Base-by-base conservation (phyloP, 2,329 filamentous ascomycete species). In the Apiospora saccharicola region DNA sequence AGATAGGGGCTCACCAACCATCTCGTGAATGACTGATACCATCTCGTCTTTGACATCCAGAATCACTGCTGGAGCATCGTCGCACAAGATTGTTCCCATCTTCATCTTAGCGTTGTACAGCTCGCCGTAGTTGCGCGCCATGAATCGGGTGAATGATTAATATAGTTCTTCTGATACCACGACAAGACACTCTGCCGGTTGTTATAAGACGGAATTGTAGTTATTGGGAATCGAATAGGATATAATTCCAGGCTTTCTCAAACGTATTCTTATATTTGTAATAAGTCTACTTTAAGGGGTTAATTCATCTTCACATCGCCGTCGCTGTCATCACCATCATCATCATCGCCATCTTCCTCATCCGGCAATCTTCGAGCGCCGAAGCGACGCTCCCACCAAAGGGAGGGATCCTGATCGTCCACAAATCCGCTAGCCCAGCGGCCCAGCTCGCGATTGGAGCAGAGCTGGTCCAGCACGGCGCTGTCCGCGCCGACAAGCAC, bases 401-500 rank as follows among this genome's bases (percentile, higher is more conserved):
- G 34, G 1, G 57, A 64, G 7, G 57, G 57, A 22, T 64, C 57
- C 19, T 4, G 8, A 19, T 64, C 57, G 19, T 64, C 57, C 1
- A 64, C 57, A 1, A 41, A 64, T 8, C 34, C 57, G 19, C 10
- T 34, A 19, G 57, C 57, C 57, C 57, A 64, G 19, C 34, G 57
- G 22, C 57, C 34, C 8, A 64, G 34, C 30, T 64, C 57, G 19
- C 4, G 19, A 7, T 1, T 5, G 3, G 10, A 41, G 57, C 57
- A 64, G 34, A 64, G 57, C 57, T 64, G 57, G 1, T 64, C 57
- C 34, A 64, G 22, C 30, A 24, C 34, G 34, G 34, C 3, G 34
- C 57, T n/a, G 34, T 64, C 57, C 22, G 57, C 22, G 64, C 72
- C 73, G 12, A 75, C 67, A 14, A 72, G 57, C 67, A 76, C 34